Evolutionary conservation across 805 yeast species (phyloP), one percentile per base, ranked within the genome.

Genomic region (Cyberlindnera nakhonratchasimensis): DNA sequence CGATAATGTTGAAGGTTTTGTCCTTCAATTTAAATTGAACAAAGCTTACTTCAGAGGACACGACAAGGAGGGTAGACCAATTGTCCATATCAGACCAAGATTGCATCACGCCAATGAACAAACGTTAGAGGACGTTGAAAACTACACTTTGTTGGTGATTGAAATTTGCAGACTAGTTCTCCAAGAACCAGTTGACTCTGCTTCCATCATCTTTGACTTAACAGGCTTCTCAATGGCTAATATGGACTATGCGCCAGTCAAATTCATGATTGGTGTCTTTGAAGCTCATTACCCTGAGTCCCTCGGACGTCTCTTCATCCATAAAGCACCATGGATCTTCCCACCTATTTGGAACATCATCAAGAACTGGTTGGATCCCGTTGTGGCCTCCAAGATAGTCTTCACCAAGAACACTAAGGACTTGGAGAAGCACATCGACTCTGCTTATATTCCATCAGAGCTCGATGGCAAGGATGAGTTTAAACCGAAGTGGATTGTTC

Each of bases 241-340:
- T 62, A 93, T 95, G 86, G 99, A 93, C 66, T 88, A 88, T 59
- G 72, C 77, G 3, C 88, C 96, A 5, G 95, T 93, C 46, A 90
- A 90, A 66, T 91, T 86, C 64, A 77, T 93, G 66, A 82, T 90
- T 47, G 77, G 80, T 41, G 84, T 90, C 47, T 89, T 93, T 63
- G 98, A 93, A 70, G 95, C 96, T 0, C 96, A 91, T 61, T 93
- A 91, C 62, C 99, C 99, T 1, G 99, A 93, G 65, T 82, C 87
- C 30, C 73, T 93, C 46, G 96, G 96, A 14, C 77, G 77, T 42
- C 68, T 93, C 40, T 75, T 88, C 52, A 84, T 93, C 47, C 96
- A 88, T 67, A 85, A 86, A 55, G 97, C 99, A 0, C 99, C 99
- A 21, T 89, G 97, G 98, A 79, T 93, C 41, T 93, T 93, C 68